Percentiles rank a stretch among this genome's conserved stretches.
Evolutionary conservation across 2,329 filamentous ascomycete species (phyloP).

Genomic region (Pestalotiopsis sp.): DNA sequence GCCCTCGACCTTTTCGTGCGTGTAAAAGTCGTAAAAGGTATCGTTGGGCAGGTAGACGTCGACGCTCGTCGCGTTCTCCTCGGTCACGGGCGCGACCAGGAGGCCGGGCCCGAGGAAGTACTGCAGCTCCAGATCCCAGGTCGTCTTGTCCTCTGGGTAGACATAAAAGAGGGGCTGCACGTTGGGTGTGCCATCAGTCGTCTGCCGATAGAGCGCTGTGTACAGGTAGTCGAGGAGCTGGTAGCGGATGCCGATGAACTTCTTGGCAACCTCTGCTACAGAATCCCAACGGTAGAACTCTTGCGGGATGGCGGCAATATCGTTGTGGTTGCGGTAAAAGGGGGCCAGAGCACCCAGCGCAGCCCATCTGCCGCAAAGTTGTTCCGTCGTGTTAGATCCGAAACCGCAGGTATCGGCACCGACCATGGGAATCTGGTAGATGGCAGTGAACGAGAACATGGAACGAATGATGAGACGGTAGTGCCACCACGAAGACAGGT

Average conservation of each 20-base stretch:
- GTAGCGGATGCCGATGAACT: slow-evolving; percentile 71
- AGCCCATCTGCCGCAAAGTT: slow-evolving; percentile 77
- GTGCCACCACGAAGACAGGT: slow-evolving; percentile 58
- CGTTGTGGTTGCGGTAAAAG: slow-evolving; percentile 77
- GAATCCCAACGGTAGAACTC: slow-evolving; percentile 73
- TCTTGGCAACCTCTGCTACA: slow-evolving; percentile 63
- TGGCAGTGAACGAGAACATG: slow-evolving; percentile 62
- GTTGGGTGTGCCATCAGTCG: slow-evolving; percentile 63
- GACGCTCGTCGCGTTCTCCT: slow-evolving; percentile 45
- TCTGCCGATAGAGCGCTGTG: slow-evolving; percentile 67
- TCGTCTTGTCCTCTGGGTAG: slow-evolving; percentile 56
- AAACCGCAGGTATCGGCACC: slow-evolving; percentile 81
- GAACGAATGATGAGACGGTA: slow-evolving; percentile 62
- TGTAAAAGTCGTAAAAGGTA: slow-evolving; percentile 55
- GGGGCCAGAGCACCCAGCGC: slow-evolving; percentile 72
- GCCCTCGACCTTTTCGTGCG: slow-evolving; percentile 46
- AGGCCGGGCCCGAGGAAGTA: slow-evolving; percentile 49
- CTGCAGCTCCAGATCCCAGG: slow-evolving; percentile 45
- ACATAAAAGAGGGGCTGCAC: slow-evolving; percentile 71
- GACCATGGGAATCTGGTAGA: slow-evolving; percentile 71
- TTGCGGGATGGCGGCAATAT: slow-evolving; percentile 55
- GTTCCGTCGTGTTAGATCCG: slow-evolving; percentile 65
- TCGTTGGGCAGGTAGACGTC: slow-evolving; percentile 50
- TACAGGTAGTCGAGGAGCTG: slow-evolving; percentile 75
- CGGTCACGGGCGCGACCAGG: slow-evolving; percentile 48